Evolutionary conservation across 345 rosid species (phyloP).

Genomic region (Raphanus sativus): DNA sequence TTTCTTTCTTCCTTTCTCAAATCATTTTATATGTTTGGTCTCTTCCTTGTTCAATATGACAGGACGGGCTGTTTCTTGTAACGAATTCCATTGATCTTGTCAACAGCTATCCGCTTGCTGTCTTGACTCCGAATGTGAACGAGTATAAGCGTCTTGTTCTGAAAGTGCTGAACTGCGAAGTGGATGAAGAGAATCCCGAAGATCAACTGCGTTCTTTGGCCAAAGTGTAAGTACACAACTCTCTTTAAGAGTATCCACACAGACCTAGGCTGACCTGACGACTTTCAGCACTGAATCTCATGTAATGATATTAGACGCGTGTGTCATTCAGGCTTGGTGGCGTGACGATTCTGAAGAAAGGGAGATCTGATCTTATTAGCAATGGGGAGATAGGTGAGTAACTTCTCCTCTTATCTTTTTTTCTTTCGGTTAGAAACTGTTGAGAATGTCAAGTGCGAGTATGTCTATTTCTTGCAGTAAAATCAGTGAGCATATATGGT

Average conservation of each 20-base stretch:
- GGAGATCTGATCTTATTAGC: conserved; percentile 78
- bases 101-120: conserved; percentile 71
- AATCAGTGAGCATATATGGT: conserved; percentile 74
- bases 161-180: conserved; percentile 69
- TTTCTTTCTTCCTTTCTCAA: no score
- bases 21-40: background rate
- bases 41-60: background rate
- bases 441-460: background rate
- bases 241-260: background rate
- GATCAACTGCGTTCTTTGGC: conserved; percentile 65
- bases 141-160: conserved; percentile 89
- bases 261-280: background rate
- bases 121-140: conserved; percentile 81
- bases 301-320: conserved; percentile 2
- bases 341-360: conserved; percentile 79
- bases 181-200: conserved; percentile 51
- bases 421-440: no score
- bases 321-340: conserved; percentile 70
- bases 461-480: conserved; percentile 49
- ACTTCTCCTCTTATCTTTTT: background rate
- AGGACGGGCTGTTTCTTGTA: conserved; percentile 91
- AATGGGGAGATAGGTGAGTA: conserved; percentile 70
- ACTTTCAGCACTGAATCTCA: background rate
- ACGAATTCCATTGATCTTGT: conserved; percentile 67
- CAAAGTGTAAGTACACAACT: conserved; percentile 49